Evolutionary conservation across 345 rosid genomes (phyloP).

Genomic region (Eucalyptus victrix): DNA sequence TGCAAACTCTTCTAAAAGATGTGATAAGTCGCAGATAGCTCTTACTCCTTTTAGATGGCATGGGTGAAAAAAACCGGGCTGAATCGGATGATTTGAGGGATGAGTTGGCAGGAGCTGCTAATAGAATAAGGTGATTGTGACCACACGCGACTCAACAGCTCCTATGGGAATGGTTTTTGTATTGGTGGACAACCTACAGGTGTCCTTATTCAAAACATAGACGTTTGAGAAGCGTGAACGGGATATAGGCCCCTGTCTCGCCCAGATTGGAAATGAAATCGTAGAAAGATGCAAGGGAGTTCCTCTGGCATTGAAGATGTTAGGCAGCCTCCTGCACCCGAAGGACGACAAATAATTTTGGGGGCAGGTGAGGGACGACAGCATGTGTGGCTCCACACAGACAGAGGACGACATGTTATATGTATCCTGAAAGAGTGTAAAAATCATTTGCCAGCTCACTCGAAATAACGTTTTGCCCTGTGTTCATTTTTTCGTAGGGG

Average conservation of each 20-base stretch:
- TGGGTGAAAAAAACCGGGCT: not conserved
- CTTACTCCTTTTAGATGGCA: not conserved
- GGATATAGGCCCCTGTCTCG: not conserved
- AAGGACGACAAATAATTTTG: not conserved
- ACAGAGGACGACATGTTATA: not conserved
- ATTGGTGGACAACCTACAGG: not conserved
- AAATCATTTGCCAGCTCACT: not conserved
- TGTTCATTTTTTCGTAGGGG: not conserved
- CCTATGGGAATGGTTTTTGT: not conserved
- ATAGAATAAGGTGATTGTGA: not conserved
- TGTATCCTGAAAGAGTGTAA: fast-evolving
- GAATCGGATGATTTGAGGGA: not conserved
- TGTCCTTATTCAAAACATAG: not conserved
- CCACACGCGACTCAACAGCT: not conserved
- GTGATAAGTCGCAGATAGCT: not conserved
- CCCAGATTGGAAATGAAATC: not conserved
- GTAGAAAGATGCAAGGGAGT: not conserved
- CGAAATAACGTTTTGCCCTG: not conserved
- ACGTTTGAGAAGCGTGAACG: fast-evolving
- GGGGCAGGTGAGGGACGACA: not conserved
- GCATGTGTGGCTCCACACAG: fast-evolving
- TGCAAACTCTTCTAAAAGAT: not conserved
- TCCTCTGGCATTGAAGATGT: not conserved
- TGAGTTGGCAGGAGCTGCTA: not conserved
- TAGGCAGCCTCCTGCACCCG: not conserved